Base-by-base conservation (phyloP, 2,329 filamentous ascomycete genomes). In the Paracorniculantispora psalliotae region DNA sequence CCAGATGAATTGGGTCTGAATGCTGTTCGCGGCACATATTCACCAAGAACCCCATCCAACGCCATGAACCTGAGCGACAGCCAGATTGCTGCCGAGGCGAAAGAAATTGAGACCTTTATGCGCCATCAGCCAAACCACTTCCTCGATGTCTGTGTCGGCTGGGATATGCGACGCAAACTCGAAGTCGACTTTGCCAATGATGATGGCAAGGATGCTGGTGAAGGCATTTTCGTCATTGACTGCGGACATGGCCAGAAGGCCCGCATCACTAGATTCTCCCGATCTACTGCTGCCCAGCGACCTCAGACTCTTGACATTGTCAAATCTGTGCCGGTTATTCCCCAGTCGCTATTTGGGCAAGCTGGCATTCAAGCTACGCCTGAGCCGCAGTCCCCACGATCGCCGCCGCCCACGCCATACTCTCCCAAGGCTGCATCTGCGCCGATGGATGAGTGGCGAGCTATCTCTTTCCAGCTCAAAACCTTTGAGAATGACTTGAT, bases 171-270 rank as follows among this genome's bases (percentile, higher is more conserved):
- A 56, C 84, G 92, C 61, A 86, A 79, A 62, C 77, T 97, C 2
- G 88, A 94, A 66, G 91, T 96, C 2, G 94, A 99, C 69, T 97
- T 97, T 73, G 89, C 89, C 43, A 86, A 84, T 21, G 90, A 92
- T 64, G 89, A 94, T 72, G 83, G 84, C n/a, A 78, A 84, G 57
- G 84, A 86, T 51, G 87, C 86, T 26, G 92, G 92, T 21, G 93
- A 97, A 72, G 81, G 80, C 17, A 77, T 96, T 41, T 79, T 96
- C 26, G 81, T 96, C 2, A 80, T 97, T 49, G 80, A 85, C 35
- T 89, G 88, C 66, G 91, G 90, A 1, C 72, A 89, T 62, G 79
- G 79, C 7, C 74, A 77, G 33, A 72, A 73, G 13, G 69, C 79
- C 21, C 63, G 71, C 8, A 67, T 85, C 17, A 71, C 67, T 47